Conservation (phyloP, 2,329 filamentous ascomycete genomes). For the Raffaelea ambrosiae region DNA sequence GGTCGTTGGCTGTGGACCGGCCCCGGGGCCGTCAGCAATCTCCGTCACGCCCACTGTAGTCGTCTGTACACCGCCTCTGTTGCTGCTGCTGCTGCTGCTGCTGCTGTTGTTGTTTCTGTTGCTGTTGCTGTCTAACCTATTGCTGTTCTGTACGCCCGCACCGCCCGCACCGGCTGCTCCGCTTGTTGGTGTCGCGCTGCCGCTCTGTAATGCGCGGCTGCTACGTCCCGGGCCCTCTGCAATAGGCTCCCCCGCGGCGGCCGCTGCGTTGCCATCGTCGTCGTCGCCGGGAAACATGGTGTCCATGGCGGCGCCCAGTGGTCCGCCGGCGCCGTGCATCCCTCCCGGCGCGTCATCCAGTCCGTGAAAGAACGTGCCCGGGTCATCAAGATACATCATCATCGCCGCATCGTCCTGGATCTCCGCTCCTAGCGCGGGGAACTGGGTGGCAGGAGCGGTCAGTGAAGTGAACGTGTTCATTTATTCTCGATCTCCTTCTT, state of each 20-base stretch:
- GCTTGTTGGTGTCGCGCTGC: too few relatives aligned
- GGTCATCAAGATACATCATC: conserved; percentile 35
- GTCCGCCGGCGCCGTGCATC: background rate
- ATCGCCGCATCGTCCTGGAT: conserved; percentile 21
- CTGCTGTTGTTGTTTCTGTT: conserved; percentile 7
- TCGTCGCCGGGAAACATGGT: too few relatives aligned
- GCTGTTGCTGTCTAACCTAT: conserved; percentile 9
- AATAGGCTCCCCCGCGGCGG: conserved; percentile 5
- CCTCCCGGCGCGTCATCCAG: conserved; percentile 5
- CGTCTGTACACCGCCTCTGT: background rate
- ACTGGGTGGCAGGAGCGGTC: too few relatives aligned
- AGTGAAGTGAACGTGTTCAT: too few relatives aligned
- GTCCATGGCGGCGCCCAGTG: background rate
- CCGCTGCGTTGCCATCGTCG: background rate
- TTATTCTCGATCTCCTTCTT: too few relatives aligned
- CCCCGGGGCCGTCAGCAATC: conserved; percentile 26
- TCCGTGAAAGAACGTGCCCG: conserved; percentile 22
- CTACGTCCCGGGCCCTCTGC: too few relatives aligned
- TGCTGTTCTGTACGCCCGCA: background rate
- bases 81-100: background rate
- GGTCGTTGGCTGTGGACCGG: conserved; percentile 30
- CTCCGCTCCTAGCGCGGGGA: conserved; percentile 9
- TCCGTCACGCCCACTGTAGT: background rate
- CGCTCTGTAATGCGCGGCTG: too few relatives aligned
- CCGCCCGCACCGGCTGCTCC: background rate